phyloP scores from a whole-genome alignment of 2,329 filamentous ascomycete species.

The Cladorrhinum sp. region DNA sequence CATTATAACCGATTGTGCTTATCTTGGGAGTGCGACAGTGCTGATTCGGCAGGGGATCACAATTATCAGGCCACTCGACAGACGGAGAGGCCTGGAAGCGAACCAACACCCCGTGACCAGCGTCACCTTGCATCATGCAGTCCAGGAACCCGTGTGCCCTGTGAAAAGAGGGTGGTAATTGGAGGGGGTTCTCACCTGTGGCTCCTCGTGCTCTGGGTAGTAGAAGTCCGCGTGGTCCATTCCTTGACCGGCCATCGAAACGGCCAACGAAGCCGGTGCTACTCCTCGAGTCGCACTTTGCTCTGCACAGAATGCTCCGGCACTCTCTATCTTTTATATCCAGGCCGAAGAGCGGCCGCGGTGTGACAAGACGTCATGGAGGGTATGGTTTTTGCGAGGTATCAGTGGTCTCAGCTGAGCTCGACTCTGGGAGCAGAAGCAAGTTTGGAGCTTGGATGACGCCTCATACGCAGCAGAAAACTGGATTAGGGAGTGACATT shows the following conservation, averaged over 20 bases:
- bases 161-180: neutral
- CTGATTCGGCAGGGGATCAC: neutral
- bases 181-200: neutral
- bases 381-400: neutral
- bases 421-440: neutral
- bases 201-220: neutral
- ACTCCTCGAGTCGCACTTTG: neutral
- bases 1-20: neutral
- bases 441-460: neutral
- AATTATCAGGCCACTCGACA: slow-evolving; percentile 3
- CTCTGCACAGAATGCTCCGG: neutral
- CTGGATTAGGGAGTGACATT: neutral
- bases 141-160: neutral
- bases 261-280: neutral
- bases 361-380: neutral
- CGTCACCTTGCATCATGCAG: slow-evolving; percentile 4
- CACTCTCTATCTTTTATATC: neutral
- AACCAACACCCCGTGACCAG: neutral
- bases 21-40: neutral
- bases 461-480: neutral
- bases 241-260: neutral
- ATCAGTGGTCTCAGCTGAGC: neutral
- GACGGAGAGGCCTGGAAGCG: neutral
- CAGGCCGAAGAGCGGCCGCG: neutral
- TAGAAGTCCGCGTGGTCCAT: neutral